Evolutionary conservation across 257 asterid genomes (phyloP).

Genomic region (Nyctanthes arbortristis): DNA sequence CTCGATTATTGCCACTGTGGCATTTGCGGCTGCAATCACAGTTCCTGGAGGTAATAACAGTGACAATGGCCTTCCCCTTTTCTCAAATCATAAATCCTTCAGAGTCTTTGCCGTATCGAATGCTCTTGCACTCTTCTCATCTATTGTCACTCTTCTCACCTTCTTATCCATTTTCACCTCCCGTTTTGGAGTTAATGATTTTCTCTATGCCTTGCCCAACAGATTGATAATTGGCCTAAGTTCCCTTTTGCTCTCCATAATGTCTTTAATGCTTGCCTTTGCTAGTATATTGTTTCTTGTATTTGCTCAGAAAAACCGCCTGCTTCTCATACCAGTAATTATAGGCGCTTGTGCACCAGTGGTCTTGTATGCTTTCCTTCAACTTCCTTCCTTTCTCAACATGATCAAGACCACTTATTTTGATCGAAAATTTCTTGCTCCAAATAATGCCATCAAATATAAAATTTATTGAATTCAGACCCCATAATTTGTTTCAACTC

Average conservation of each 20-base stretch:
- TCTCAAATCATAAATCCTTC: not conserved
- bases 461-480: too few relatives aligned
- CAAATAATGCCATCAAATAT: too few relatives aligned
- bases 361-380: not conserved
- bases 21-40: constrained; percentile 28
- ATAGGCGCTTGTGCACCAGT: not conserved
- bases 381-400: constrained; percentile 4
- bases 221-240: not conserved
- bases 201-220: not conserved
- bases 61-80: not conserved
- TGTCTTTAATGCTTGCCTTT: not conserved
- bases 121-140: constrained; percentile 24
- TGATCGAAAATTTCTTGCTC: too few relatives aligned
- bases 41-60: too few relatives aligned
- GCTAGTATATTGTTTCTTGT: too few relatives aligned
- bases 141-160: constrained; percentile 21
- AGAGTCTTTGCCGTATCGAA: constrained; percentile 6
- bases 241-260: not conserved
- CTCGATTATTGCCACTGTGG: constrained; percentile 26
- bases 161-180: constrained; percentile 24
- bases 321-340: constrained; percentile 1
- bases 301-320: not conserved
- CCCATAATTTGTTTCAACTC: too few relatives aligned
- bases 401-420: too few relatives aligned
- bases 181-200: too few relatives aligned